Evolutionary conservation across 2,329 filamentous ascomycete genomes (phyloP), one percentile per base, ranked within the genome.

Genomic region (Exophiala sp.): DNA sequence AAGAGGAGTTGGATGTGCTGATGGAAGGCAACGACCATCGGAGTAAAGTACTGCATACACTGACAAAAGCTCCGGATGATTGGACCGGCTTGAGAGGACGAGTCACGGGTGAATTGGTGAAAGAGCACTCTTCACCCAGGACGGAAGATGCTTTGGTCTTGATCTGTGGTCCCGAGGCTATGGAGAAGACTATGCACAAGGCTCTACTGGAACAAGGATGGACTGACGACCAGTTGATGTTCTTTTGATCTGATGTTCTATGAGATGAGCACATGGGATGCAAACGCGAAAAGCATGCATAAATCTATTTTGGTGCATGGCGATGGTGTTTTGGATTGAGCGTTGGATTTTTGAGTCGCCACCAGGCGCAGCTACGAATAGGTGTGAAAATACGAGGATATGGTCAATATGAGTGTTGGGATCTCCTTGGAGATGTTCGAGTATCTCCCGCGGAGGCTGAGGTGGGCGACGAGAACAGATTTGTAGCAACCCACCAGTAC

Each of bases 161-260:
- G 54, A 77, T 95, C 12, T 96, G 91, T 71, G 91, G 91, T 2
- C 91, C 91, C 0, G 82, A 79, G 62, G 72, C 85, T 2, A 75
- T 96, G 75, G 89, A 95, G 72, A 85, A 83, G 64, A 82, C 77
- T 53, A 83, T 82, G 3, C 78, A 79, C 60, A 68, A 73, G 42
- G 79, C 81, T 21, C 67, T 88, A 63, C 66, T 77, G 50, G 78
- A 75, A 10, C 73, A 86, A 68, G 88, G 88, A 0, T 95, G 89
- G 88, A 75, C 69, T 7, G 85, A 89, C 57, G 80, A 85, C 11
- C 83, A 91, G 66, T 65, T 94, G 62, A 67, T 91, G 61, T 89
- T 92, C 70, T 95, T 94, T 66, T 94, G 50, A 57, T 57, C 20
- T n/a, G 24, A 18, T 9, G 24, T 11, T 38, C 16, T 43, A 24